Conservation (phyloP, 1,139 yeast species). For the Torulaspora globosa region DNA sequence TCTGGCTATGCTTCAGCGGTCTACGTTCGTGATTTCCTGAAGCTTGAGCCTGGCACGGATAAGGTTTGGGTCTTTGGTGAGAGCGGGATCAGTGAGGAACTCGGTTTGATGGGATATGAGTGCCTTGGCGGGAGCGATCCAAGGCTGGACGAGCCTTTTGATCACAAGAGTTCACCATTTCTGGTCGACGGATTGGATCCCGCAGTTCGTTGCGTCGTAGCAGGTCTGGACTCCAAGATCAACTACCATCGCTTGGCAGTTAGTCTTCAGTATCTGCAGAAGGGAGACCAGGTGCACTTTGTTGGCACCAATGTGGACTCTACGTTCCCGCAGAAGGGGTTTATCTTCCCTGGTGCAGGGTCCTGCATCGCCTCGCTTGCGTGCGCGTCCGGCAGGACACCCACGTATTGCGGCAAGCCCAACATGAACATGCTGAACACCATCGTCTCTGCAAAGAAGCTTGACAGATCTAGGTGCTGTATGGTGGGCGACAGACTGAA, state of each 20-base stretch:
- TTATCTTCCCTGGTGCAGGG: conserved; percentile 90
- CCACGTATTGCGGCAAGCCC: conserved; percentile 88
- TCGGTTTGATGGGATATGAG: conserved; percentile 60
- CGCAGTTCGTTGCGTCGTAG: conserved; percentile 79
- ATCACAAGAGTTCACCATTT: conserved; percentile 45
- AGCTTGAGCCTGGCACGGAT: conserved; percentile 59
- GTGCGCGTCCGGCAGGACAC: conserved; percentile 69
- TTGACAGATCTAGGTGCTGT: conserved; percentile 61
- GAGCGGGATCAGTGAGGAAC: conserved; percentile 71
- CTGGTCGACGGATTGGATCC: conserved; percentile 55
- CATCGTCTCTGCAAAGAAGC: conserved; percentile 59
- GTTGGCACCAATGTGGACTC: conserved; percentile 95
- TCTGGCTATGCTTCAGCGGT: conserved; percentile 90
- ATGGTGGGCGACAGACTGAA: conserved; percentile 96
- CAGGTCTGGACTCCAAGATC: conserved; percentile 73
- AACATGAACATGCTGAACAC: conserved; percentile 86
- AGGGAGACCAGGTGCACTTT: conserved; percentile 59
- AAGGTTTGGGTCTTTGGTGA: conserved; percentile 89
- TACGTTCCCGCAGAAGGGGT: conserved; percentile 86
- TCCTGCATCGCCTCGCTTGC: conserved; percentile 80
- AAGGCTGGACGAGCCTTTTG: conserved; percentile 39
- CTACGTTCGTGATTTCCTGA: conserved; percentile 70
- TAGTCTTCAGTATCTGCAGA: conserved; percentile 74
- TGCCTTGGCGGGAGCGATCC: conserved; percentile 72
- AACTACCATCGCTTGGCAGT: conserved; percentile 79